Base-by-base conservation (phyloP, 148 eudicot genomes). In the Rheum nobile region DNA sequence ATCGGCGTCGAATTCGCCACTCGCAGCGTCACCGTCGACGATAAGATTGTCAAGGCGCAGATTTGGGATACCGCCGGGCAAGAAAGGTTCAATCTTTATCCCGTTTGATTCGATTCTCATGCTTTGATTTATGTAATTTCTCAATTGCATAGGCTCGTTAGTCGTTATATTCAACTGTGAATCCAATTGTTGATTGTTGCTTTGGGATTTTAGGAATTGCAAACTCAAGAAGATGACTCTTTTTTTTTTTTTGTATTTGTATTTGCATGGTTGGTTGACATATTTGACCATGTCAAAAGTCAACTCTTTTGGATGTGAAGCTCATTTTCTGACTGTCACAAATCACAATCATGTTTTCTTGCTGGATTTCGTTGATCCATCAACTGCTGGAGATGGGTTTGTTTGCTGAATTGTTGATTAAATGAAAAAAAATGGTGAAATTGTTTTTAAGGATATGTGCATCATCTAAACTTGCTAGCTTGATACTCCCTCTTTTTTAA, bases 1-100 rank as follows among this genome's bases (percentile, higher is more conserved):
- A 86, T 86, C 16, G 90, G 90, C 0, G 90, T 86, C 8, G 87
- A 86, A 77, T 86, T 86, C 55, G 90, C 90, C 52, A 84, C 85
- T 38, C 75, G 86, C 32, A 86, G 78, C 61, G 28, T 86, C 48
- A 79, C 31, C 47, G 80, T 86, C 10, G 85, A 80, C 8, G 90
- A 84, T 77, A 86, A 86, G 71, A 73, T 86, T 77, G 69, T 83
- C 76, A 86, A 86, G 74, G 87, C 87, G 1, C 90, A 86, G 80
- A 81, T 86, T 71, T 71, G 73, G 73, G 73, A 71, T 10, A 71
- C 73, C 19, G 73, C 73, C 16, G 73, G 73, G 4, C 73, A 71
- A 41, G 73, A 71, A 71, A 41, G 73, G 73, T 65, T 21, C 54
- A 24, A 31, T 38, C 9, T 71, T 42, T 39, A 6, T 35, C 72